Conservation (phyloP, 345 rosid species). For the Eucalyptus curtisii region DNA sequence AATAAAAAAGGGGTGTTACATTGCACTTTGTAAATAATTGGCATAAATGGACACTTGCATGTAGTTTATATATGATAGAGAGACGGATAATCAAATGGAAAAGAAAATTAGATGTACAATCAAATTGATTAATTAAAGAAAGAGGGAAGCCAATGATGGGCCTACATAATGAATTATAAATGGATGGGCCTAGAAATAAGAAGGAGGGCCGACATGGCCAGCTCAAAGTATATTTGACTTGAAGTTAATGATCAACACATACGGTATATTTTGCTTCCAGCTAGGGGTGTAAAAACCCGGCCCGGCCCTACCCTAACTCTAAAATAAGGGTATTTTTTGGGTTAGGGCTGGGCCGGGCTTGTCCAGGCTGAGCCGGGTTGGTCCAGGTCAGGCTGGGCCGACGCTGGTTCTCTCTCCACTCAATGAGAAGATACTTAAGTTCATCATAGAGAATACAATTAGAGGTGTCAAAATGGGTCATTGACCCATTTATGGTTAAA, state of each 20-base stretch:
- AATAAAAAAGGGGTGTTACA: not conserved
- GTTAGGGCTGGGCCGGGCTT: rapidly evolving
- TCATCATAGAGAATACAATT: too few relatives aligned
- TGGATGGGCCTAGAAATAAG: not conserved
- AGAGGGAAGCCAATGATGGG: not conserved
- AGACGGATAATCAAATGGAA: not conserved
- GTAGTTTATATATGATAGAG: not conserved
- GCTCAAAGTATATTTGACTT: not conserved
- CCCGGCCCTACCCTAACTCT: too few relatives aligned
- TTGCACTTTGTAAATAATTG: not conserved
- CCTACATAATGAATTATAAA: not conserved
- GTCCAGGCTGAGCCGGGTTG: rapidly evolving
- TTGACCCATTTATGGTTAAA: too few relatives aligned
- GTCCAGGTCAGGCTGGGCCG: too few relatives aligned
- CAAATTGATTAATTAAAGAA: not conserved
- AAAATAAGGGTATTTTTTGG: too few relatives aligned
- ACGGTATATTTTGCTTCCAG: too few relatives aligned
- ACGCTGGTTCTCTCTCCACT: too few relatives aligned
- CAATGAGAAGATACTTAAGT: too few relatives aligned
- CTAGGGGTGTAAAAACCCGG: too few relatives aligned
- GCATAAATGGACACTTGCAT: not conserved
- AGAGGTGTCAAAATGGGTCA: too few relatives aligned
- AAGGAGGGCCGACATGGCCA: not conserved
- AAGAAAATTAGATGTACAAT: not conserved
- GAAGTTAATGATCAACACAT: not conserved